Percentiles rank a stretch among this genome's conserved stretches.
Conservation (phyloP, 2,329 filamentous ascomycete genomes). For the Incumbomyces lentus region DNA sequence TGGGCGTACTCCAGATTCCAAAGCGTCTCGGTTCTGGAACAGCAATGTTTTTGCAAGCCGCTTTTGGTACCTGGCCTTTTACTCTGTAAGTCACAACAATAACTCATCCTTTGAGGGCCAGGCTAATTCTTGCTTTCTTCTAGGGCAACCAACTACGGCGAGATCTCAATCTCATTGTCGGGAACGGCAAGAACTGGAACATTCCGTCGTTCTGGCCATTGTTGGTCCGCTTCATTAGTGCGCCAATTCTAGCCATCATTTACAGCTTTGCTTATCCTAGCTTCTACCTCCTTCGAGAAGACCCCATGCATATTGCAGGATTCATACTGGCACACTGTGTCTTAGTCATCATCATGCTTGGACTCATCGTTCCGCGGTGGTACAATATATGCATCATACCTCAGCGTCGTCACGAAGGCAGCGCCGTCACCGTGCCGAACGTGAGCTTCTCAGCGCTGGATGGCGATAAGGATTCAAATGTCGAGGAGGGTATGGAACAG, state of each 20-base stretch:
- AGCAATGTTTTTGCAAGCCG: constrained; percentile 29
- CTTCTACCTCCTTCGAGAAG: constrained; percentile 39
- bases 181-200: constrained; percentile 45
- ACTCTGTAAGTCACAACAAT: constrained; percentile 38
- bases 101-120: neutral
- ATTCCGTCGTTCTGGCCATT: constrained; percentile 44
- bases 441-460: neutral
- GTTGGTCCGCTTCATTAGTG: constrained; percentile 41
- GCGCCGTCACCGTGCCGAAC: neutral
- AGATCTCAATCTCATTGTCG: constrained; percentile 47
- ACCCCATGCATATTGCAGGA: constrained; percentile 42
- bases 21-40: constrained; percentile 35
- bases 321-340: constrained; percentile 40
- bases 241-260: constrained; percentile 42
- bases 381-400: constrained; percentile 44
- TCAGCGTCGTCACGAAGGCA: constrained; percentile 37
- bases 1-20: constrained; percentile 33
- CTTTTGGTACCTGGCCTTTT: constrained; percentile 47
- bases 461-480: neutral
- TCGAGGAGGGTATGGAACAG: neutral
- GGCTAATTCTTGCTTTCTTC: neutral
- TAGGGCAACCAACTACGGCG: constrained; percentile 47
- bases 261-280: constrained; percentile 44
- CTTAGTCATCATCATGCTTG: constrained; percentile 38
- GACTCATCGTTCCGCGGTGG: constrained; percentile 44